Base-by-base conservation (phyloP, 164 flowering plant genomes). In the Liriodendron chinense region DNA sequence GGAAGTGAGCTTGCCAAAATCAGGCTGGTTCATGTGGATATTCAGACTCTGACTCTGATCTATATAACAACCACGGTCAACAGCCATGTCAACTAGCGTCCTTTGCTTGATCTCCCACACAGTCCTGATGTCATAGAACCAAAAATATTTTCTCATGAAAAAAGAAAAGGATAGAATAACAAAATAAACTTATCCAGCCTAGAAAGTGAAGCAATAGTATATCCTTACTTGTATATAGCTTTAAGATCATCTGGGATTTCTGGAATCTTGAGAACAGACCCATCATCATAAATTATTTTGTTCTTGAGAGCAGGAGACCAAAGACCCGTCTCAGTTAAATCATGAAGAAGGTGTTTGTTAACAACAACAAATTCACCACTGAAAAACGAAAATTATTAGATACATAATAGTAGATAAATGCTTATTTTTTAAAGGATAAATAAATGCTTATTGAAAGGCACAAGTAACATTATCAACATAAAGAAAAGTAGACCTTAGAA, bases 361-460 rank as follows among this genome's bases (percentile, higher is more conserved):
- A 94, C 99, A 62, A 94, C 98, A 53, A 96, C 98, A 88, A 90
- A 94, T 76, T 96, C 99, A 72, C 99, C 99, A 85, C 99, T 96
- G 88, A 9, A 72, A 78, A 74, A 59, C 9, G 53, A 23, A 22
- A 26, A 50, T 2, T 48, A 24, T 56, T 71, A 61, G 65, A 59
- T 14, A 62, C 3, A 1, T 62, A 21, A 72, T 21, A 49, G 57
- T 13, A 66, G 12, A 47, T 18, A 53, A 68, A 47, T 68, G 47
- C 69, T 66, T 2, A 23, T 20, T 73, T n/a, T n/a, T n/a, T n/a
- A n/a, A n/a, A n/a, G n/a, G n/a, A n/a, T 13, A 66, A 6, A 47
- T 18, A 53, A 68, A 47, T 68, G 47, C 69, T 66, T 2, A 23
- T 20, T 73, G 13, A 8, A 64, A 47, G 14, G 53, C 67, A 7